phyloP scores from a whole-genome alignment of 2,329 filamentous ascomycete genomes.

The Cryphonectria radicalis region DNA sequence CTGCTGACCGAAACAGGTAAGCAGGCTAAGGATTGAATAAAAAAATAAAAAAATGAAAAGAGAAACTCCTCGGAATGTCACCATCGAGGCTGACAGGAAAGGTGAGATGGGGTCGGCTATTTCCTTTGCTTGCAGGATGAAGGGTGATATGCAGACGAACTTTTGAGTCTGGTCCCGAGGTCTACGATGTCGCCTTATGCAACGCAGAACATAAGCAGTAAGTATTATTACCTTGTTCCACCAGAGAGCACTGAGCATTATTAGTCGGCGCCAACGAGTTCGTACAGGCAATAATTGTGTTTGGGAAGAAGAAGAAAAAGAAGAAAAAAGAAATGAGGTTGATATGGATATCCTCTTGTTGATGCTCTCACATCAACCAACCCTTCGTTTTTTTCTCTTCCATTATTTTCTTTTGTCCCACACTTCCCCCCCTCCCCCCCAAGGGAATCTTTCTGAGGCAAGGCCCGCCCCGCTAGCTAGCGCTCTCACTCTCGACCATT shows the following conservation, averaged over 20 bases:
- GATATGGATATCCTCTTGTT: background rate
- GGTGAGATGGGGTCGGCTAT: background rate
- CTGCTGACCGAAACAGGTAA: background rate
- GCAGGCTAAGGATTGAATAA: background rate
- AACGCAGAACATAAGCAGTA: background rate
- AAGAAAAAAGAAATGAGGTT: background rate
- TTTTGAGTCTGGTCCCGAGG: background rate
- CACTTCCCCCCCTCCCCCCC: no score
- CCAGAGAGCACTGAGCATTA: no score
- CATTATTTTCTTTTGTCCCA: no score
- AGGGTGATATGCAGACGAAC: constrained; percentile 20
- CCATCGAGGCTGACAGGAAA: background rate
- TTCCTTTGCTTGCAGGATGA: background rate
- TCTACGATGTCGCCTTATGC: background rate
- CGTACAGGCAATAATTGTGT: background rate
- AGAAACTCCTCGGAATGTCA: background rate
- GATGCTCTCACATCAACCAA: background rate
- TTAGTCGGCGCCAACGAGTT: background rate
- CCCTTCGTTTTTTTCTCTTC: background rate
- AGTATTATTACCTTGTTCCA: background rate
- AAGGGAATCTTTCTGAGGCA: background rate
- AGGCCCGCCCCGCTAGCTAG: background rate
- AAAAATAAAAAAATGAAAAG: no score
- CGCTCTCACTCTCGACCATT: background rate
- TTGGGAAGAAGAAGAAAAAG: background rate